A percentile compares a stretch with the other conserved stretches of the same genome.
Conservation (phyloP, 2,329 filamentous ascomycete species). For the Grosmannia penicillata region DNA sequence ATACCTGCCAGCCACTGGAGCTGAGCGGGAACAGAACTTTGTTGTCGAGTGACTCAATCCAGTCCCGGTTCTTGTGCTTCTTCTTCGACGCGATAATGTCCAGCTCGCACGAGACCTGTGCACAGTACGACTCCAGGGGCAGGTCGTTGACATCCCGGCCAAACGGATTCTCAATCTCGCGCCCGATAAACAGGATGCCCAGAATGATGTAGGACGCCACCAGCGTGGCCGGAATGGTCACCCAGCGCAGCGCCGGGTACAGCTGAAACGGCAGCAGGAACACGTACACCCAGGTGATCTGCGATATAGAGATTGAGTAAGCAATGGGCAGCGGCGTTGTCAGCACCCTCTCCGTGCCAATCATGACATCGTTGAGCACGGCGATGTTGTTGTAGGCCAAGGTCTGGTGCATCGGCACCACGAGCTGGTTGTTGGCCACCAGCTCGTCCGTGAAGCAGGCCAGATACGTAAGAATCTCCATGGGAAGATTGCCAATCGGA, state of each 20-base stretch:
- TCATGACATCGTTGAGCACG: slow-evolving; percentile 48
- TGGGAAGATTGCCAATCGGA: slow-evolving; percentile 55
- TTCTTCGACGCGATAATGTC: slow-evolving; percentile 45
- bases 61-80: slow-evolving; percentile 34
- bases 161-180: slow-evolving; percentile 58
- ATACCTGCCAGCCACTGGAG: slow-evolving; percentile 28
- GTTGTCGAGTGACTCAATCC: slow-evolving; percentile 25
- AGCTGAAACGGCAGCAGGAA: slow-evolving; percentile 61
- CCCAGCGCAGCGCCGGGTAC: slow-evolving; percentile 42
- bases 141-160: slow-evolving; percentile 55
- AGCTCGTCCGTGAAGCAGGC: slow-evolving; percentile 44
- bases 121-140: slow-evolving; percentile 49
- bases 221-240: slow-evolving; percentile 55
- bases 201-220: slow-evolving; percentile 59
- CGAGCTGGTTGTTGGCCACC: slow-evolving; percentile 32
- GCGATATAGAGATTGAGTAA: slow-evolving; percentile 60
- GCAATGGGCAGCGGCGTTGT: slow-evolving; percentile 56
- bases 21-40: slow-evolving; percentile 26
- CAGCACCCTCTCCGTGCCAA: slow-evolving; percentile 56
- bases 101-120: slow-evolving; percentile 47
- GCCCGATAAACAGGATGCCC: slow-evolving; percentile 49
- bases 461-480: slow-evolving; percentile 55
- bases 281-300: slow-evolving; percentile 67
- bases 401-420: slow-evolving; percentile 34
- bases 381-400: slow-evolving; percentile 33